Evolutionary conservation across 106 monocot species (phyloP).

Genomic region (Dendrobium nobile): DNA sequence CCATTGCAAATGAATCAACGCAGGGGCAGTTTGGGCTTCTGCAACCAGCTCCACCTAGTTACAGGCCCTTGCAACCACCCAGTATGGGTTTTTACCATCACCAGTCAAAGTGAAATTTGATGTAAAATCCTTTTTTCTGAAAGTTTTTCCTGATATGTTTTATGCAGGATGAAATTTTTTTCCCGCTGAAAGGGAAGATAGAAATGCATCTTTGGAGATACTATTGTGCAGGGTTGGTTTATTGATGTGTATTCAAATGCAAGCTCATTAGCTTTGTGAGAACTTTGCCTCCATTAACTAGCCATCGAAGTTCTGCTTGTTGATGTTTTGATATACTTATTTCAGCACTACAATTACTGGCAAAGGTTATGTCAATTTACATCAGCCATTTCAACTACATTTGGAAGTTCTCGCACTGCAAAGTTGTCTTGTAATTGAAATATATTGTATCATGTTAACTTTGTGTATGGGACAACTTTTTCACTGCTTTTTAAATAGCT

Average conservation of each 20-base stretch:
- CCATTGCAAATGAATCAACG: slow-evolving; percentile 42
- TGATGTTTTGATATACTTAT: neutral
- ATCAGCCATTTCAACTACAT: too few relatives aligned
- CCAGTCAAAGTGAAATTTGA: slow-evolving; percentile 33
- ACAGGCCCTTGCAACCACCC: slow-evolving; percentile 69
- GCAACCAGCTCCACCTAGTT: slow-evolving; percentile 56
- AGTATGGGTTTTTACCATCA: slow-evolving; percentile 64
- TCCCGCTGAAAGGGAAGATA: neutral
- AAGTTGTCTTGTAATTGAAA: too few relatives aligned
- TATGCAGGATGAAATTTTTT: slow-evolving; percentile 1
- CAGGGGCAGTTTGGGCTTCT: slow-evolving; percentile 26
- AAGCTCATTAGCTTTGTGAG: neutral
- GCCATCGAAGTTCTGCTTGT: neutral
- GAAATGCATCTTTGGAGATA: neutral
- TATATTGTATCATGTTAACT: too few relatives aligned
- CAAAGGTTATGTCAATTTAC: too few relatives aligned
- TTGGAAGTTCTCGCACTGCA: too few relatives aligned
- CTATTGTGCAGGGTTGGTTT: slow-evolving; percentile 6
- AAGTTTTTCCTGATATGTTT: slow-evolving; percentile 1
- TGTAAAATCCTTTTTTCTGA: neutral
- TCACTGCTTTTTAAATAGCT: too few relatives aligned
- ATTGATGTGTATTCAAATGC: neutral
- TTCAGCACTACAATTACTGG: neutral
- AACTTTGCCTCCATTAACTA: neutral
- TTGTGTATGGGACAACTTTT: too few relatives aligned